These are phyloP conservation scores for Neonectria punicea DNA, from an alignment of 2,329 filamentous ascomycete species.

Conservation along the genomic window DNA sequence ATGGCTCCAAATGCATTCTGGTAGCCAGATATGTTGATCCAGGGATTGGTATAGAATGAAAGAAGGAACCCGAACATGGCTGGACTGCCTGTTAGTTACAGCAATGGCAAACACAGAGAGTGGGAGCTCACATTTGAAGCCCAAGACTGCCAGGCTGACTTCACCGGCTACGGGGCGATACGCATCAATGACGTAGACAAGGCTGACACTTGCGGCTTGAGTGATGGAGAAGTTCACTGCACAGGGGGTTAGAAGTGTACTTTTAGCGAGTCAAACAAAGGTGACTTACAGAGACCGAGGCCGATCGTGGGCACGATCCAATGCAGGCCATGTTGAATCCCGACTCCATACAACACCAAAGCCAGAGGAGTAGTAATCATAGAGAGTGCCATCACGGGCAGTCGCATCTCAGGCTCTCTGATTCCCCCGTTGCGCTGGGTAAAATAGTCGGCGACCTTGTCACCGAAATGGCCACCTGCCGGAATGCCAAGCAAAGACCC, in stretches of 20 bases:
- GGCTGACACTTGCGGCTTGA: conserved; percentile 64
- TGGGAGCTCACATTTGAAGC: conserved; percentile 61
- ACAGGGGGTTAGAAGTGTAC: conserved; percentile 11
- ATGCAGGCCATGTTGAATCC: conserved; percentile 57
- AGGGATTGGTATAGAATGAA: conserved; percentile 69
- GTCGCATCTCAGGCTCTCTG: conserved; percentile 69
- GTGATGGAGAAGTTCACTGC: conserved; percentile 66
- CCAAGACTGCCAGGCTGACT: conserved; percentile 62
- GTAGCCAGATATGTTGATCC: conserved; percentile 63
- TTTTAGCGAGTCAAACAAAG: not conserved
- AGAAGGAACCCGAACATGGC: conserved; percentile 67
- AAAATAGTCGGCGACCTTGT: conserved; percentile 59
- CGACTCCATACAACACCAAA: conserved; percentile 59
- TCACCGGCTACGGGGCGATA: conserved; percentile 69
- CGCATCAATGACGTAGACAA: conserved; percentile 68
- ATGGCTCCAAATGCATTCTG: conserved; percentile 64
- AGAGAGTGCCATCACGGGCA: conserved; percentile 63
- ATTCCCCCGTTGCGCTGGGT: conserved; percentile 65
- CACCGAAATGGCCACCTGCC: conserved; percentile 59
- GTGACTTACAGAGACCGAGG: conserved; percentile 59
- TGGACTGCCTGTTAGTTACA: conserved; percentile 36
- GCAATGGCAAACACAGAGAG: not conserved
- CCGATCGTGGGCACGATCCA: conserved; percentile 68
- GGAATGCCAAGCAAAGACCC: conserved; percentile 61
- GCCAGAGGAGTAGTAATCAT: conserved; percentile 60